A percentile compares a stretch with the other conserved stretches of the same genome.
These are phyloP conservation scores for Sclerotinia minor DNA, from an alignment of 2,329 filamentous ascomycete genomes.

Conservation along the genomic window DNA sequence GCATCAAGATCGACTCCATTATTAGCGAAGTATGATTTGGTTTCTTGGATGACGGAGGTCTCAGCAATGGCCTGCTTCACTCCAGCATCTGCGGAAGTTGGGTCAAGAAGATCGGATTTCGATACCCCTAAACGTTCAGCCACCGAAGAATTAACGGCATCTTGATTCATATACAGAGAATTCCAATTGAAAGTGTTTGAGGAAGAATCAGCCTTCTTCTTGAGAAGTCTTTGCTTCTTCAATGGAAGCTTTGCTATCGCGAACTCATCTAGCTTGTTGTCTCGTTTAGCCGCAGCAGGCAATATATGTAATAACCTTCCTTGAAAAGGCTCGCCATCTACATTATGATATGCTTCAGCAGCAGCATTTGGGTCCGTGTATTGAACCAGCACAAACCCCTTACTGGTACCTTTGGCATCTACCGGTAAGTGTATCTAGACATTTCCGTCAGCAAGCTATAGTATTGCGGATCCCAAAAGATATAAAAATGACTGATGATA, in stretches of 20 bases:
- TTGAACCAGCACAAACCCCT: conserved; percentile 87
- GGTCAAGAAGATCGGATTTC: conserved; percentile 89
- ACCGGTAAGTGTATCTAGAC: conserved; percentile 81
- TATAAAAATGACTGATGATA: conserved; percentile 35
- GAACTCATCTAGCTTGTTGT: conserved; percentile 81
- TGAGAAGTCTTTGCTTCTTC: conserved; percentile 91
- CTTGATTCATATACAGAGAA: conserved; percentile 97
- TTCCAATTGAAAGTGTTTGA: conserved; percentile 93
- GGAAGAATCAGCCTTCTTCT: conserved; percentile 77
- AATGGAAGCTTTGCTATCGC: conserved; percentile 86
- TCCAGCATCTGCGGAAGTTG: conserved; percentile 90
- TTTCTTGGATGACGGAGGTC: conserved; percentile 94
- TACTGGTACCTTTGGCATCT: conserved; percentile 70
- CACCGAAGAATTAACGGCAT: conserved; percentile 89
- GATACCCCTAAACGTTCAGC: conserved; percentile 83
- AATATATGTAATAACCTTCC: conserved; percentile 89
- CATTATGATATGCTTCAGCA: conserved; percentile 72
- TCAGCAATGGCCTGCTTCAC: conserved; percentile 97
- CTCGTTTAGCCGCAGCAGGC: conserved; percentile 78
- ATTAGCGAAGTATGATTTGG: conserved; percentile 83
- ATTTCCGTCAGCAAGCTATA: conserved; percentile 43
- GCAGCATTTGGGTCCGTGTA: conserved; percentile 73
- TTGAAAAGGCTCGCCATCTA: conserved; percentile 87
- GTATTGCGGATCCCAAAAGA: conserved; percentile 25
- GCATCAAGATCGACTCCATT: conserved; percentile 91